Conservation (phyloP, 2,329 filamentous ascomycete genomes). For the Alternaria sp. region DNA sequence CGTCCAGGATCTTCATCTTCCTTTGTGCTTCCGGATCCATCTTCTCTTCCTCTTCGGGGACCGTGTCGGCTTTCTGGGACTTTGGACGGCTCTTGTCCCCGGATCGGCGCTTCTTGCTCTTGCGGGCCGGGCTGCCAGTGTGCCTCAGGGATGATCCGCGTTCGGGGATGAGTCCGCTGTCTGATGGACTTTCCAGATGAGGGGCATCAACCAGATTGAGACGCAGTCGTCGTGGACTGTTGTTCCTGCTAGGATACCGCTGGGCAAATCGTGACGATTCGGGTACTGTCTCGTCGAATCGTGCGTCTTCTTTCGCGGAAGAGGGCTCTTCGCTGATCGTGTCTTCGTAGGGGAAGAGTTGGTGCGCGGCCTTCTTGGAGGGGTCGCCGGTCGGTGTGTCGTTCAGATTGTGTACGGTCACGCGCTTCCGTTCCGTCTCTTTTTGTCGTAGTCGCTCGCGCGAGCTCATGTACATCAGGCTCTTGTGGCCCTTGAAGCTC, state of each 20-base stretch:
- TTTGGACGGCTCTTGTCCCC: slow-evolving; percentile 33
- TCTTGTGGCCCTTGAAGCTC: slow-evolving; percentile 54
- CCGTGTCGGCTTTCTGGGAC: slow-evolving; percentile 34
- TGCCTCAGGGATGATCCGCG: slow-evolving; percentile 44
- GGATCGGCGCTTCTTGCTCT: slow-evolving; percentile 33
- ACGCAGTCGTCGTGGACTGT: slow-evolving; percentile 39
- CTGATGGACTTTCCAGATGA: slow-evolving; percentile 32
- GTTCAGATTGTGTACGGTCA: slow-evolving; percentile 52
- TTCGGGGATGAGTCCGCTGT: slow-evolving; percentile 41
- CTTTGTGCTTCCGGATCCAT: slow-evolving; percentile 28
- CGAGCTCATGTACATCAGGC: slow-evolving; percentile 76
- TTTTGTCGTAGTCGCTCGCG: slow-evolving; percentile 69
- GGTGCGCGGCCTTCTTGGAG: slow-evolving; percentile 27
- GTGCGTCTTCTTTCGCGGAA: slow-evolving; percentile 17
- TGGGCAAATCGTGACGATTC: slow-evolving; percentile 39
- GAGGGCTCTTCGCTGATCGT: slow-evolving; percentile 47
- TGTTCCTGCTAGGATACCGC: slow-evolving; percentile 40
- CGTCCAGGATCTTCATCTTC: slow-evolving; percentile 40
- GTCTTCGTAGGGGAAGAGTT: slow-evolving; percentile 43
- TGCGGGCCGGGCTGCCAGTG: slow-evolving; percentile 41
- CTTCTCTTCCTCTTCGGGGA: slow-evolving; percentile 34
- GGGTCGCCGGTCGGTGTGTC: slow-evolving; percentile 41
- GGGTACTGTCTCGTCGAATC: slow-evolving; percentile 12
- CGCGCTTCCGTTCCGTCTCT: slow-evolving; percentile 66
- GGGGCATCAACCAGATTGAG: slow-evolving; percentile 32